Percentiles rank a stretch among this genome's conserved stretches.
Evolutionary conservation across 108 stramenopile species (phyloP).

Genomic region (Skeletonema costatum): DNA sequence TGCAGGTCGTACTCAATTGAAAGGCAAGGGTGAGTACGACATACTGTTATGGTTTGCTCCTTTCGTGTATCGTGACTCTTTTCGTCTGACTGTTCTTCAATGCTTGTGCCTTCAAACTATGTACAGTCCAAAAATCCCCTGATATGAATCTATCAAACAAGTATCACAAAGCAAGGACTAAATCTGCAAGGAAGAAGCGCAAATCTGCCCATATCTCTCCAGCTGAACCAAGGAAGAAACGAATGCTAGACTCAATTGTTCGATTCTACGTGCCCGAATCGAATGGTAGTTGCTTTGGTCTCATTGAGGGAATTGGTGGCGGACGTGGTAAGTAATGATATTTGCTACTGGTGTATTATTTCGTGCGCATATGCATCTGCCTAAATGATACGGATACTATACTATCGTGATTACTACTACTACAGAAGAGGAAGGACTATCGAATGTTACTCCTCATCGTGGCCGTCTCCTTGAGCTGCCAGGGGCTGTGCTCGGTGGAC

Average conservation of each 20-base stretch:
- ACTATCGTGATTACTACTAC: neutral
- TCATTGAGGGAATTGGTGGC: neutral
- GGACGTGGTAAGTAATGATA: neutral
- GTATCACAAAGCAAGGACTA: neutral
- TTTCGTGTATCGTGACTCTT: neutral
- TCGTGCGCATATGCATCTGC: neutral
- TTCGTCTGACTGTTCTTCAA: neutral
- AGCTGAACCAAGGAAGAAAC: neutral
- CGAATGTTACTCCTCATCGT: neutral
- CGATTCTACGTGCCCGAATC: neutral
- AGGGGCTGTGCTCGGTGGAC: neutral
- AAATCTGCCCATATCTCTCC: neutral
- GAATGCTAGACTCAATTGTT: neutral
- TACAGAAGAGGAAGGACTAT: neutral
- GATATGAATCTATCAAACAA: neutral
- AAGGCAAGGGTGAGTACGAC: neutral
- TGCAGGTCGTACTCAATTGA: neutral
- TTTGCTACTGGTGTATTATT: neutral
- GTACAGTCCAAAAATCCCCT: neutral
- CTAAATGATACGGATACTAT: too few species aligned
- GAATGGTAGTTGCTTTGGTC: neutral
- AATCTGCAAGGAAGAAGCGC: conserved; percentile 3
- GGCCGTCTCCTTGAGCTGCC: neutral
- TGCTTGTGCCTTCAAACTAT: neutral
- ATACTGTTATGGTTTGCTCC: neutral